Conservation (phyloP, 495 filamentous ascomycete species). For the Penicillium subrubescens region DNA sequence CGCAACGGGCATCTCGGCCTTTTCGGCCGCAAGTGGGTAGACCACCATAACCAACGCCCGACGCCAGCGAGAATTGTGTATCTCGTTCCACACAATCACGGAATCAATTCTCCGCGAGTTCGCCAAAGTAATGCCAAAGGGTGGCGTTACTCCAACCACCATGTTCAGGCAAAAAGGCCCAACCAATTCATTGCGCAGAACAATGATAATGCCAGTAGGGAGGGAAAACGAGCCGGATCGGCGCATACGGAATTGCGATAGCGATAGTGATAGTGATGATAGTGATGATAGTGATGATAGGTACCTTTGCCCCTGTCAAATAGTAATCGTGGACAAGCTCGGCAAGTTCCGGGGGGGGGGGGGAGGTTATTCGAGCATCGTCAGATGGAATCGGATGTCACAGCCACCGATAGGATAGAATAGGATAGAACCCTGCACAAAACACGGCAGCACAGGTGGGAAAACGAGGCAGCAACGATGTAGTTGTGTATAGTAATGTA, state of each 20-base stretch:
- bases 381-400: not conserved
- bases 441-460: constrained; percentile 13
- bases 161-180: constrained; percentile 1
- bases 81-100: not conserved
- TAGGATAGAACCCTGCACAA: not conserved
- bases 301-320: not conserved
- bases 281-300: no score
- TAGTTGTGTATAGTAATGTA: not conserved
- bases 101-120: not conserved
- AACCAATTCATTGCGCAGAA: not conserved
- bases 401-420: not conserved
- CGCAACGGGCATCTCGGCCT: not conserved
- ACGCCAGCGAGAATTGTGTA: not conserved
- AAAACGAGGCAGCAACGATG: constrained; percentile 3
- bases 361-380: not conserved
- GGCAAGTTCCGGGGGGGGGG: constrained; percentile 11
- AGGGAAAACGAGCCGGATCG: not conserved
- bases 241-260: not conserved
- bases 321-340: not conserved
- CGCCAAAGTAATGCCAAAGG: not conserved
- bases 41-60: not conserved
- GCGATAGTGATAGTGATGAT: no score
- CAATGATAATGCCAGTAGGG: not conserved
- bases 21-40: not conserved
- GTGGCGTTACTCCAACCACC: not conserved